Evolutionary conservation across 2,329 filamentous ascomycete genomes (phyloP).

Genomic region (Macroventuria anomochaeta): DNA sequence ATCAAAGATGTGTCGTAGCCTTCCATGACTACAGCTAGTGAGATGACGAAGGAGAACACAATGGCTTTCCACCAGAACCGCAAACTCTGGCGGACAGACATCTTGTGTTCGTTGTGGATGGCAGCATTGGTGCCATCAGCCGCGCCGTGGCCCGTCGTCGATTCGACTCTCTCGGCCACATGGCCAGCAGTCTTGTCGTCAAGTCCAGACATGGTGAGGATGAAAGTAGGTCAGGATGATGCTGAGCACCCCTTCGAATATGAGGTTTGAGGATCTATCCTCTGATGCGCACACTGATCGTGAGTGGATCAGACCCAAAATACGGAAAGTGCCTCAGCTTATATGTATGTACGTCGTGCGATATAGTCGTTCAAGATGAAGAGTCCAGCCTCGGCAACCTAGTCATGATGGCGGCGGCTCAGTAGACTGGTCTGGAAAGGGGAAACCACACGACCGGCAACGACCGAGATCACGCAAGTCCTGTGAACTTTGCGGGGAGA

Average conservation of each 20-base stretch:
- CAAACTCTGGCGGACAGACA: constrained; percentile 71
- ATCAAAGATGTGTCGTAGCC: constrained; percentile 81
- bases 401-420: constrained; percentile 14
- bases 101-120: constrained; percentile 53
- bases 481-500: constrained; percentile 29
- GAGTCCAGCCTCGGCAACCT: constrained; percentile 15
- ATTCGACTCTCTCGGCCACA: constrained; percentile 28
- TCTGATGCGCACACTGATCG: constrained; percentile 5
- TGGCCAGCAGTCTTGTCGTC: constrained; percentile 29
- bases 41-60: constrained; percentile 80
- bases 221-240: neutral
- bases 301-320: neutral
- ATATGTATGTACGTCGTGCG: constrained; percentile 12
- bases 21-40: constrained; percentile 87
- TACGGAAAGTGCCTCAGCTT: constrained; percentile 9
- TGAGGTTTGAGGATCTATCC: constrained; percentile 1
- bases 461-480: constrained; percentile 20
- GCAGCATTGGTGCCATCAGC: constrained; percentile 30
- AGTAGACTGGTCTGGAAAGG: constrained; percentile 22
- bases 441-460: constrained; percentile 21
- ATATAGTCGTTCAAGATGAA: constrained; percentile 6
- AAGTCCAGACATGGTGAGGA: constrained; percentile 13
- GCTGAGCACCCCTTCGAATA: neutral
- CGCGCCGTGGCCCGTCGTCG: constrained; percentile 15
- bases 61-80: constrained; percentile 84